These are phyloP conservation scores for Olyra latifolia DNA, from an alignment of 176 grass and related monocot species.

Conservation along the genomic window DNA sequence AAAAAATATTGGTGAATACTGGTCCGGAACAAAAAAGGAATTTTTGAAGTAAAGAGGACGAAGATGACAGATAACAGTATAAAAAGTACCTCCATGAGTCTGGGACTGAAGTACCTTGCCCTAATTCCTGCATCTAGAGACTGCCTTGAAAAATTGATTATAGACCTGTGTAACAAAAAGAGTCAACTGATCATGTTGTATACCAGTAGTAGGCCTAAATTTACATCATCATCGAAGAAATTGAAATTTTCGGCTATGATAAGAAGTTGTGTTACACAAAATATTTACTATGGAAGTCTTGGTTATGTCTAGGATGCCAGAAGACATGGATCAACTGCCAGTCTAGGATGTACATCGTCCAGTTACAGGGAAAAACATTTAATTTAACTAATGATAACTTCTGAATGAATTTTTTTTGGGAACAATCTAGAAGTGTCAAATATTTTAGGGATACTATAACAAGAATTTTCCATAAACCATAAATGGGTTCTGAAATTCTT, in stretches of 20 bases:
- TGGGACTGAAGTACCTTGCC: conserved; percentile 85
- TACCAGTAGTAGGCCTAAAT: conserved; percentile 11
- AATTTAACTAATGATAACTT: background rate
- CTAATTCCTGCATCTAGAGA: conserved; percentile 87
- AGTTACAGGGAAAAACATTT: background rate
- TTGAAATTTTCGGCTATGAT: background rate
- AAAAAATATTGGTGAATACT: conserved; percentile 24
- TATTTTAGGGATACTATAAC: background rate
- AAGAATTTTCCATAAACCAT: background rate
- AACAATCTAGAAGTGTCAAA: background rate
- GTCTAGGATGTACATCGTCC: background rate
- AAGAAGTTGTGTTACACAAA: background rate
- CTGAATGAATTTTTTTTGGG: background rate
- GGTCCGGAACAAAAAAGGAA: background rate
- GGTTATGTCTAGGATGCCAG: background rate
- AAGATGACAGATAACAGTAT: conserved; percentile 13
- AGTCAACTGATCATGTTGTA: conserved; percentile 10
- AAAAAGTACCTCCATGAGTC: conserved; percentile 86
- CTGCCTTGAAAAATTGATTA: conserved; percentile 88
- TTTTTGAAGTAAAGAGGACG: background rate
- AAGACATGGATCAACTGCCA: background rate
- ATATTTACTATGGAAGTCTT: conserved; percentile 21
- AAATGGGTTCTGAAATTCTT: background rate
- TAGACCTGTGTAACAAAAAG: conserved; percentile 63
- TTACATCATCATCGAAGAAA: conserved; percentile 5